Evolutionary conservation across 345 rosid genomes (phyloP).

Genomic region (Populus tremula): DNA sequence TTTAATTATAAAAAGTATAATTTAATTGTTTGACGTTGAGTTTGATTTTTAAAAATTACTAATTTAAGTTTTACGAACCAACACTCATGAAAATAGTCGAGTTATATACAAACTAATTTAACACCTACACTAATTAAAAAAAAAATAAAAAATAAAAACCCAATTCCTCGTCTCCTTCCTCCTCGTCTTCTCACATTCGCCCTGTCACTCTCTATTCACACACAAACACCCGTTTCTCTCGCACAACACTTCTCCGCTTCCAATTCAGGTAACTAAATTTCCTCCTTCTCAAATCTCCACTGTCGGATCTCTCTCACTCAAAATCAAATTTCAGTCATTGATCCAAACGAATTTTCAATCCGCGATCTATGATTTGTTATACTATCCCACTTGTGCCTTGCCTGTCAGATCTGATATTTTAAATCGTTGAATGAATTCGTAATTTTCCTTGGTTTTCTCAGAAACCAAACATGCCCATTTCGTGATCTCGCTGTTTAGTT

Average conservation of each 20-base stretch:
- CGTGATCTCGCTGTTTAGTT: neutral
- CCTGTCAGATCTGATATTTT: neutral
- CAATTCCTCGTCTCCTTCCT: neutral
- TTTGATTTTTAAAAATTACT: too few relatives aligned
- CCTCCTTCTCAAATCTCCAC: neutral
- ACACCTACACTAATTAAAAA: too few relatives aligned
- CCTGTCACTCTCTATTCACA: neutral
- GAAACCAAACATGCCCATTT: neutral
- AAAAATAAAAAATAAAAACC: neutral
- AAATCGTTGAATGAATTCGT: neutral
- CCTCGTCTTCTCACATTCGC: neutral
- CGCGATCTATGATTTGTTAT: neutral
- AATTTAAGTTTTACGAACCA: too few relatives aligned
- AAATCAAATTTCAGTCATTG: neutral
- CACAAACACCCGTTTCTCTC: neutral
- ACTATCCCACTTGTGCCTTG: too few relatives aligned
- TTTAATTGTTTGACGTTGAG: too few relatives aligned
- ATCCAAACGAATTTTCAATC: neutral
- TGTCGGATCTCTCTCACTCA: neutral
- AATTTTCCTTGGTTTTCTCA: neutral
- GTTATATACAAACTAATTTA: too few relatives aligned
- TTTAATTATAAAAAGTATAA: too few relatives aligned
- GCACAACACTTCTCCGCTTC: neutral
- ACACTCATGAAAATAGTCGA: too few relatives aligned
- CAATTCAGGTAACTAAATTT: neutral